Base-by-base conservation (phyloP, 164 flowering plant species). In the Euptelea pleiosperma region DNA sequence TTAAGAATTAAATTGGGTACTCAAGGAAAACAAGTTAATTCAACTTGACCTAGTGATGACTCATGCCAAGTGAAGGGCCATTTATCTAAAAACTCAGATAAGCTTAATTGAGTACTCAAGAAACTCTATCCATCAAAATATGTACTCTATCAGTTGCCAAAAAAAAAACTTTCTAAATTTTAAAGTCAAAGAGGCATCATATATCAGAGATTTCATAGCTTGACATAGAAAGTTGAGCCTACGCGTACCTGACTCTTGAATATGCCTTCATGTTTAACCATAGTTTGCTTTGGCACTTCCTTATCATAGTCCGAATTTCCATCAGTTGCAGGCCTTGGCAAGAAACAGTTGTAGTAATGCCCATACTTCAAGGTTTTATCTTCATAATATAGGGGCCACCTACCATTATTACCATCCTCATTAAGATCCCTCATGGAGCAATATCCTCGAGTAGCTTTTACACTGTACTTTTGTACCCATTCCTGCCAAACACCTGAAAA, bases 401-500 rank as follows among this genome's bases (percentile, higher is more conserved):
- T 72, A 68, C 73, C 62, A 64, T 79, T 73, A 62, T 73, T 89
- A 42, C 79, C 72, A 62, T 82, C 84, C 57, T 79, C 82, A 64
- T 73, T 84, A 50, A 83, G 78, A 75, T 85, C 88, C 80, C 81
- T 78, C 90, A 83, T 82, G 56, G 86, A 70, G 74, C 68, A 70
- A 75, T 76, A 80, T 45, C 79, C 84, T 22, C 83, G 85, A 48
- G 73, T 63, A 78, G 71, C 82, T 76, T 67, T 89, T 76, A 52
- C 60, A 65, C 57, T 86, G 87, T 37, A 86, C 76, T 72, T 83
- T 75, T 72, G 87, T 76, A 80, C 95, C 92, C 97, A 85, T 87
- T 58, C 88, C 97, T 87, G 77, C 60, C 18, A 57, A 64, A 3
- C 55, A 52, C 26, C 22, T 2, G 50, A 70, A 40, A 44, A 62